phyloP scores from a whole-genome alignment of 768 basidiomycete species.

The Leccinum variicolor region DNA sequence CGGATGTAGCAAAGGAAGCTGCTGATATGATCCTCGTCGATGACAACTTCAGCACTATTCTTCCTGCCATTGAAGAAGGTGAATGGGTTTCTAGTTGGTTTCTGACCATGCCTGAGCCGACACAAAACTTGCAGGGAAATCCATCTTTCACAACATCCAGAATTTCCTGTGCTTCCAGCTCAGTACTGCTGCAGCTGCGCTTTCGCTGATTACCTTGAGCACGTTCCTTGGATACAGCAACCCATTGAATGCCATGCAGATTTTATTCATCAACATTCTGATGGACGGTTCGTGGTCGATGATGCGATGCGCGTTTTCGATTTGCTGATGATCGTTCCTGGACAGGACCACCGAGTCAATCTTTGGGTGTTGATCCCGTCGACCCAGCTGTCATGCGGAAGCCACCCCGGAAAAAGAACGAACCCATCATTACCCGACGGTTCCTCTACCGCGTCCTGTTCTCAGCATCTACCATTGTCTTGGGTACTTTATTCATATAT shows the following conservation, averaged over 20 bases:
- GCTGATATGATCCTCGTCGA: slow-evolving; percentile 97
- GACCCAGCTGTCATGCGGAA: slow-evolving; percentile 90
- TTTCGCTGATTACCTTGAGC: slow-evolving; percentile 92
- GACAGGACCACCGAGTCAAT: slow-evolving; percentile 89
- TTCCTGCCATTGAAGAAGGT: slow-evolving; percentile 95
- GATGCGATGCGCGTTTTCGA: neutral
- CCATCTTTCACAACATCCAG: slow-evolving; percentile 98
- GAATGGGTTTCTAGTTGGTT: slow-evolving; percentile 7
- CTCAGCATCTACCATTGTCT: slow-evolving; percentile 87
- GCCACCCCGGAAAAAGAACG: slow-evolving; percentile 91
- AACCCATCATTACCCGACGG: slow-evolving; percentile 75
- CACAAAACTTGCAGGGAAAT: slow-evolving; percentile 61
- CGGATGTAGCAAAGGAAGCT: slow-evolving; percentile 97
- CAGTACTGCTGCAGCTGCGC: slow-evolving; percentile 93
- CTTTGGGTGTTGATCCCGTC: slow-evolving; percentile 94
- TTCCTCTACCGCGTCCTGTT: slow-evolving; percentile 84
- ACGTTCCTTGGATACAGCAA: slow-evolving; percentile 88
- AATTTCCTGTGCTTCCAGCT: slow-evolving; percentile 97
- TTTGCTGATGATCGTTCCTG: neutral
- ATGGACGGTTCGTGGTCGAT: slow-evolving; percentile 75
- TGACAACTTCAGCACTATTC: slow-evolving; percentile 93
- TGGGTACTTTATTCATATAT: slow-evolving; percentile 87
- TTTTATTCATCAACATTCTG: slow-evolving; percentile 97
- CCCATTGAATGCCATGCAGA: slow-evolving; percentile 97
- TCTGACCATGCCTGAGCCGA: neutral